These are phyloP conservation scores for Lodderomyces pseudojiufengensis DNA, from an alignment of 1,139 yeast genomes.

Conservation along the genomic window DNA sequence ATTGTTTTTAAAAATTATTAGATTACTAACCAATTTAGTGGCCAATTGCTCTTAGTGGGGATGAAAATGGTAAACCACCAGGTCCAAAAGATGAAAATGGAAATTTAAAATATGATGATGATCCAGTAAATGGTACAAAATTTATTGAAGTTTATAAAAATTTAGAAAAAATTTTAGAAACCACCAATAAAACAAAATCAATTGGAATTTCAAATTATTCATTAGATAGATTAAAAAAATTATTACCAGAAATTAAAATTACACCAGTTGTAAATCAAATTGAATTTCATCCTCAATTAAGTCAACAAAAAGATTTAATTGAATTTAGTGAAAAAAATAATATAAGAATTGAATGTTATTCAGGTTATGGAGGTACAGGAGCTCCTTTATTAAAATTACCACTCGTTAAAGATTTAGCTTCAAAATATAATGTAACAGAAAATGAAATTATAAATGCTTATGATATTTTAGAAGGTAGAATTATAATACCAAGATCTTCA, in stretches of 20 bases:
- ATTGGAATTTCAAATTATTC: slow-evolving; percentile 36
- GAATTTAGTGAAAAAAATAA: slow-evolving; percentile 23
- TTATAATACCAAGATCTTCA: slow-evolving; percentile 34
- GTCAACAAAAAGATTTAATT: slow-evolving; percentile 30
- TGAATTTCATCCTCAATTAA: slow-evolving; percentile 38
- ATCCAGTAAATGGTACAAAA: slow-evolving; percentile 34
- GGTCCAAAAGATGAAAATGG: slow-evolving; percentile 40
- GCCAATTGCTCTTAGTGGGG: slow-evolving; percentile 47
- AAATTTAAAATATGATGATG: slow-evolving; percentile 37
- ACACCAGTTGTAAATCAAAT: slow-evolving; percentile 35
- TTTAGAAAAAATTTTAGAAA: slow-evolving; percentile 39
- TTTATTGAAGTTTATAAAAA: slow-evolving; percentile 47
- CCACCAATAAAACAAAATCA: slow-evolving; percentile 27
- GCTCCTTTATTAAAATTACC: slow-evolving; percentile 36
- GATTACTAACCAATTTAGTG: no score
- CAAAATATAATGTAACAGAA: slow-evolving; percentile 27
- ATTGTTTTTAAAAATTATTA: no score
- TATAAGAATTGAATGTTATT: slow-evolving; percentile 30
- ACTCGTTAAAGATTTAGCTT: slow-evolving; percentile 27
- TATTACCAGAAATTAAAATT: slow-evolving; percentile 25
- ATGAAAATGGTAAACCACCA: slow-evolving; percentile 35
- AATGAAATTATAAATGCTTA: slow-evolving; percentile 38
- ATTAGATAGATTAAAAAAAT: slow-evolving; percentile 22
- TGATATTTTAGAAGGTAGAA: slow-evolving; percentile 34
- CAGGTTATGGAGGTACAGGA: slow-evolving; percentile 36